Evolutionary conservation across 2,329 filamentous ascomycete genomes (phyloP).

Genomic region (Aspergillus aculeatus): DNA sequence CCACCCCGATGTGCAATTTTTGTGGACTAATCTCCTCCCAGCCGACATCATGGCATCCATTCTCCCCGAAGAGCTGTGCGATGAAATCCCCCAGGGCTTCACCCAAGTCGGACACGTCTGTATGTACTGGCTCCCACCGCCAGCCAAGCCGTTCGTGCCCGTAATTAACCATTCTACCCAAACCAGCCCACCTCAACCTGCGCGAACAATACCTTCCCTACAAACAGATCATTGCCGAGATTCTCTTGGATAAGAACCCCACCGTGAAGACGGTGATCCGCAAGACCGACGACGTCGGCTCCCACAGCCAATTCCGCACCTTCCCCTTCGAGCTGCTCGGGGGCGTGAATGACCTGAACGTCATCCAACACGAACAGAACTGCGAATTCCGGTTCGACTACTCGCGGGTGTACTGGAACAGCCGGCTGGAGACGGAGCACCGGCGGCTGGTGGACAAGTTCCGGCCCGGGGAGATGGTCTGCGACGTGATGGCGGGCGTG

Average conservation of each 20-base stretch:
- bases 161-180: slow-evolving; percentile 10
- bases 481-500: slow-evolving; percentile 96
- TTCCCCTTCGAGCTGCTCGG: slow-evolving; percentile 89
- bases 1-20: neutral
- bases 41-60: slow-evolving; percentile 81
- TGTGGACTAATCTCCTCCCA: slow-evolving; percentile 32
- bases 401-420: slow-evolving; percentile 97
- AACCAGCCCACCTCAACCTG: slow-evolving; percentile 81
- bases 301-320: slow-evolving; percentile 81
- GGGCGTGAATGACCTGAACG: slow-evolving; percentile 77
- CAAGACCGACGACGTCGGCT: slow-evolving; percentile 86
- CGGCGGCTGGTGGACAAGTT: slow-evolving; percentile 74
- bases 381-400: slow-evolving; percentile 94
- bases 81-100: slow-evolving; percentile 82
- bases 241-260: slow-evolving; percentile 87
- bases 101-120: slow-evolving; percentile 84
- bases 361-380: slow-evolving; percentile 75
- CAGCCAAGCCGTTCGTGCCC: neutral
- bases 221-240: slow-evolving; percentile 79
- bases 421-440: slow-evolving; percentile 85
- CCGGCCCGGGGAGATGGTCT: slow-evolving; percentile 80
- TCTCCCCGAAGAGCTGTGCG: slow-evolving; percentile 74
- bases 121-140: slow-evolving; percentile 40
- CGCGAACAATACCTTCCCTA: slow-evolving; percentile 79
- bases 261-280: slow-evolving; percentile 87